Percentiles rank a stretch among this genome's conserved stretches.
phyloP scores from a whole-genome alignment of 2,329 filamentous ascomycete species.

The Myriosclerotinia duriaeana region DNA sequence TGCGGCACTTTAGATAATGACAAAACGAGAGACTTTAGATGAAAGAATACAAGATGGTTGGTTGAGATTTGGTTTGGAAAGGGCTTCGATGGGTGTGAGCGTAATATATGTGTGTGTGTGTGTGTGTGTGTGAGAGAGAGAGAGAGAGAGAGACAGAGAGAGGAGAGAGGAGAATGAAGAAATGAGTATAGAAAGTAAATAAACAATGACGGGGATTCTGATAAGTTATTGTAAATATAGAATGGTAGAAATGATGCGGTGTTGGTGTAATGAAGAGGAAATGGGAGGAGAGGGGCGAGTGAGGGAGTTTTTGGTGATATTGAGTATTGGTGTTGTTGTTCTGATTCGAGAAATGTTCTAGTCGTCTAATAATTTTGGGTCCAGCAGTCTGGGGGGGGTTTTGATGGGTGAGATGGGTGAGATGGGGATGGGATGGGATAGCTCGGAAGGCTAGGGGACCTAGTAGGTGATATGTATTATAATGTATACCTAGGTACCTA shows the following conservation, averaged over 20 bases:
- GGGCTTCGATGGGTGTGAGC: too few relatives aligned
- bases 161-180: background rate
- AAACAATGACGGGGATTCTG: background rate
- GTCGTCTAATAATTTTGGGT: background rate
- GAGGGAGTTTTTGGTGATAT: background rate
- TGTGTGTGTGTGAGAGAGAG: background rate
- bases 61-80: background rate
- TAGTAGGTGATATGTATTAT: too few relatives aligned
- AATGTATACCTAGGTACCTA: background rate
- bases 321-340: slow-evolving; percentile 18
- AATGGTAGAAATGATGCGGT: background rate
- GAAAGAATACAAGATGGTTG: background rate
- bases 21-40: slow-evolving; percentile 8
- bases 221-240: background rate
- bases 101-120: too few relatives aligned
- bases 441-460: too few relatives aligned
- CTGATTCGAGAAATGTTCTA: slow-evolving; percentile 9
- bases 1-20: background rate
- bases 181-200: background rate
- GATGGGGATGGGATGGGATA: background rate
- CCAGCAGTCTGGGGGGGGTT: background rate
- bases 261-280: too few relatives aligned
- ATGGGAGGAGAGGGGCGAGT: background rate
- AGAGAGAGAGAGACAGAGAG: background rate
- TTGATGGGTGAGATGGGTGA: background rate